Evolutionary conservation across 345 rosid species (phyloP).

Genomic region (Reutealis trisperma): DNA sequence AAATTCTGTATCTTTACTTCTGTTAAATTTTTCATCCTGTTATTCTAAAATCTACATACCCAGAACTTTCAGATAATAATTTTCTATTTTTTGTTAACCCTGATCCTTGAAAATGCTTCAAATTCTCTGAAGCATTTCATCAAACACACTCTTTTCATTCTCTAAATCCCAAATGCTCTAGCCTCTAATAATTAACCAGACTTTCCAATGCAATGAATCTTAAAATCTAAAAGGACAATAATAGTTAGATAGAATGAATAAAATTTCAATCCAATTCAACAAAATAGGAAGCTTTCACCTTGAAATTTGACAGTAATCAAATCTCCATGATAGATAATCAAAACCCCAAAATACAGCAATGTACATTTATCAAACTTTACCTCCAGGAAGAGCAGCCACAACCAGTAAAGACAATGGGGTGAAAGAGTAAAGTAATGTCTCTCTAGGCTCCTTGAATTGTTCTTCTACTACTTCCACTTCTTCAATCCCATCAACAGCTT

Average conservation of each 20-base stretch:
- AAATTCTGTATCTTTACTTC: no score
- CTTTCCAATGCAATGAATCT: no score
- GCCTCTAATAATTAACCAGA: no score
- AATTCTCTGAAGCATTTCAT: not conserved
- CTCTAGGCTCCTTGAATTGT: conserved; percentile 29
- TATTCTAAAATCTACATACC: not conserved
- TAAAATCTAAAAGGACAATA: no score
- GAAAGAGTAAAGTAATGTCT: conserved; percentile 67
- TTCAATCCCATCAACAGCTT: conserved; percentile 13
- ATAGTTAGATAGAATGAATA: not conserved
- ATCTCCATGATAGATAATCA: not conserved
- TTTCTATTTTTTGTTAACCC: no score
- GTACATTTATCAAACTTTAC: conserved; percentile 24
- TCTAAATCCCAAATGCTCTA: not conserved
- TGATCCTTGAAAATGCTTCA: no score
- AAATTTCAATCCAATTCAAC: not conserved
- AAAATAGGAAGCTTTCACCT: not conserved
- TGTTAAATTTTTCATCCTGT: no score
- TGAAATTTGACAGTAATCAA: not conserved
- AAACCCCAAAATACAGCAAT: not conserved
- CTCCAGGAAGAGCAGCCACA: conserved; percentile 87
- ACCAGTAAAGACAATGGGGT: conserved; percentile 64
- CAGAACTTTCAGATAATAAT: not conserved
- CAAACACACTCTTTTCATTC: not conserved
- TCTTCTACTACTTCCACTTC: conserved; percentile 3